phyloP scores from a whole-genome alignment of 2,329 filamentous ascomycete species.

The Fusarium virguliforme region DNA sequence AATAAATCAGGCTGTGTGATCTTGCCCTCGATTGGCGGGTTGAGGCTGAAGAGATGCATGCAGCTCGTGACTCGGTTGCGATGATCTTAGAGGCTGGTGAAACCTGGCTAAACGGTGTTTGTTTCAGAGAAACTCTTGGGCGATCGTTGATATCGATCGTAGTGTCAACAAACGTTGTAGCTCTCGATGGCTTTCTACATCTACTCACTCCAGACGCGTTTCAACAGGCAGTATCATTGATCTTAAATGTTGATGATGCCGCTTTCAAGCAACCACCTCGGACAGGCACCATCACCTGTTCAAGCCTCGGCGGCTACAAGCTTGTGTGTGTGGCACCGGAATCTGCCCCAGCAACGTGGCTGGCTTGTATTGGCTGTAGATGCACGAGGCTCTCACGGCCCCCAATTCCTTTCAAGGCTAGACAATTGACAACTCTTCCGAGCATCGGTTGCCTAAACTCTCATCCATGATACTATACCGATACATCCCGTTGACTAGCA shows the following conservation, averaged over 20 bases:
- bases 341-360: slow-evolving; percentile 6
- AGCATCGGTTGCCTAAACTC: neutral
- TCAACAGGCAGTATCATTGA: no score
- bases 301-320: neutral
- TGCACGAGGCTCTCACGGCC: neutral
- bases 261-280: no score
- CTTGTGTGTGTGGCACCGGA: neutral
- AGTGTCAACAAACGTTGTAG: neutral
- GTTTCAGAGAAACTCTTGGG: neutral
- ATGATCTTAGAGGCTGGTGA: neutral
- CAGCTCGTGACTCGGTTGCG: neutral
- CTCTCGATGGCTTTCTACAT: neutral
- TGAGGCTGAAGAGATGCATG: slow-evolving; percentile 2
- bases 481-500: neutral
- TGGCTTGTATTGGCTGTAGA: slow-evolving; percentile 1
- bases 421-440: neutral
- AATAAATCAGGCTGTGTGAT: slow-evolving; percentile 10
- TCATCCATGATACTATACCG: neutral
- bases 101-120: neutral
- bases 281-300: no score
- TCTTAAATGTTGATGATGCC: no score
- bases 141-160: neutral
- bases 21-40: neutral
- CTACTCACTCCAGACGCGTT: neutral
- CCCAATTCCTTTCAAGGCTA: neutral